Percentiles rank a stretch among this genome's conserved stretches.
phyloP scores from a whole-genome alignment of 1,139 yeast genomes.

The Kurtzmaniella natalensis region DNA sequence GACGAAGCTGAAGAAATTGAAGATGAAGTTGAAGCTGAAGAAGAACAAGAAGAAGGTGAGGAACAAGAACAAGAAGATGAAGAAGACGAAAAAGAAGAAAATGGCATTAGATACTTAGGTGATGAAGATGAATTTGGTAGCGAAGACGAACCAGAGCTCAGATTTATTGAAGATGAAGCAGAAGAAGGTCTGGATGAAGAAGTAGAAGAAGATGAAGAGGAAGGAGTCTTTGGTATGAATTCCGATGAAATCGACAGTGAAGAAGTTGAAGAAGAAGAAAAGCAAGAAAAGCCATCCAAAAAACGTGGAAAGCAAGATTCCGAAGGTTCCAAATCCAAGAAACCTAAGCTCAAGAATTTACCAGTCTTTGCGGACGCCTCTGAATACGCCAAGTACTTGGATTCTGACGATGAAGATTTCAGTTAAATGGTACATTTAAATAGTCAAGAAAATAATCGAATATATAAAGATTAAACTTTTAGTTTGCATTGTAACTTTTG shows the following conservation, averaged over 20 bases:
- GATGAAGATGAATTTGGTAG: slow-evolving; percentile 16
- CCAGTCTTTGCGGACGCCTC: slow-evolving; percentile 91
- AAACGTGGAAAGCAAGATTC: slow-evolving; percentile 18
- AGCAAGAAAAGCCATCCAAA: slow-evolving; percentile 13
- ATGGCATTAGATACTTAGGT: slow-evolving; percentile 13
- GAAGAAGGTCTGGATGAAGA: slow-evolving; percentile 19
- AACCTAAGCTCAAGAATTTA: slow-evolving; percentile 57
- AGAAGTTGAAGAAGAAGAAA: slow-evolving; percentile 17
- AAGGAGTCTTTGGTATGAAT: slow-evolving; percentile 25
- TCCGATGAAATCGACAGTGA: slow-evolving; percentile 37
- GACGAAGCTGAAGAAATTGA: slow-evolving; percentile 22
- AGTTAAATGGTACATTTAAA: slow-evolving; percentile 16
- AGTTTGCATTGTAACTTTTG: no score
- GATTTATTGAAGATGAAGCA: slow-evolving; percentile 10
- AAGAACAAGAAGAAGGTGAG: slow-evolving; percentile 19
- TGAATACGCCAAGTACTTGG: slow-evolving; percentile 75
- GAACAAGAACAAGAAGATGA: slow-evolving; percentile 11
- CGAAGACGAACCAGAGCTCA: slow-evolving; percentile 1
- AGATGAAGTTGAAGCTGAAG: slow-evolving; percentile 24
- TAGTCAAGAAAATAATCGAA: neutral
- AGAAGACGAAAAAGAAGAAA: slow-evolving; percentile 8
- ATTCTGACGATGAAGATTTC: slow-evolving; percentile 54
- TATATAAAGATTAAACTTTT: no score
- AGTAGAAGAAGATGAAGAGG: slow-evolving; percentile 18
- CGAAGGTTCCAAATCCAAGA: slow-evolving; percentile 38